Evolutionary conservation across 176 grass and related monocot genomes (phyloP).

Genomic region (Aegilops sharonensis): DNA sequence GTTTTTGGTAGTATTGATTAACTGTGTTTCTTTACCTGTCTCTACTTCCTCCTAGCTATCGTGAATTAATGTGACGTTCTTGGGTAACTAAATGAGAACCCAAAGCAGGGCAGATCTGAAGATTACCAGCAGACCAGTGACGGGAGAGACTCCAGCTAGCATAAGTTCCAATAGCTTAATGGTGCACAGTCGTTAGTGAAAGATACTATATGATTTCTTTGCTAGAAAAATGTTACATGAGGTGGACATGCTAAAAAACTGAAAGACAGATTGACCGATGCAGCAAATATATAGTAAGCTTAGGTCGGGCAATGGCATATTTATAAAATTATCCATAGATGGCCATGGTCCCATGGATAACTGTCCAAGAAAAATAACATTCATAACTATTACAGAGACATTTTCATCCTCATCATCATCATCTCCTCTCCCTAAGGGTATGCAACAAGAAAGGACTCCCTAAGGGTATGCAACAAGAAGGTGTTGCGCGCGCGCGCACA

Average conservation of each 20-base stretch:
- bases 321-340: neutral
- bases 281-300: too few species aligned
- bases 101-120: neutral
- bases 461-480: too few species aligned
- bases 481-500: too few species aligned
- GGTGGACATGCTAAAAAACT: too few species aligned
- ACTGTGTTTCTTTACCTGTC: neutral
- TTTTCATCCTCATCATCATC: too few species aligned
- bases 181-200: neutral
- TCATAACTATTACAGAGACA: neutral
- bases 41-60: neutral
- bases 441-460: too few species aligned
- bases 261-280: too few species aligned
- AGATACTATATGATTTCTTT: too few species aligned
- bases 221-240: too few species aligned
- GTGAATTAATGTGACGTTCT: too few species aligned
- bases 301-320: neutral
- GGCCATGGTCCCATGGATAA: too few species aligned
- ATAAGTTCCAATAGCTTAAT: slow-evolving; percentile 29
- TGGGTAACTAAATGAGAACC: neutral
- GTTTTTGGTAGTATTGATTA: neutral
- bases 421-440: too few species aligned
- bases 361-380: neutral
- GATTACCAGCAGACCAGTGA: neutral
- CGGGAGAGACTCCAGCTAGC: neutral